These are phyloP conservation scores for Microdochium nivale DNA, from an alignment of 2,329 filamentous ascomycete genomes.

Conservation along the genomic window DNA sequence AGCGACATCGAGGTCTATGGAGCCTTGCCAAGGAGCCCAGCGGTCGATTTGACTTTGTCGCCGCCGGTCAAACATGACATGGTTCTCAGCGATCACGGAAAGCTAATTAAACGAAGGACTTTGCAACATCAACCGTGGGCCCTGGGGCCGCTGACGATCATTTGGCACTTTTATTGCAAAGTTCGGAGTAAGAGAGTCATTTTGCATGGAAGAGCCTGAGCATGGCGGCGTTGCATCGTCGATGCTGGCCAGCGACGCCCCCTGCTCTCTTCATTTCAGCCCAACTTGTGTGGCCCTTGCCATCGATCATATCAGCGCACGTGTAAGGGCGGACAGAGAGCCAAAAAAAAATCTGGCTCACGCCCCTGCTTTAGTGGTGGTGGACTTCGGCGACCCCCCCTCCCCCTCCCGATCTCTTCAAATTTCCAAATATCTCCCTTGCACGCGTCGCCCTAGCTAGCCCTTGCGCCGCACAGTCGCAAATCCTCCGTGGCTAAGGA, in stretches of 20 bases:
- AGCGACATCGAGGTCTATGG: too few relatives aligned
- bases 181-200: neutral
- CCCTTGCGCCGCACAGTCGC: too few relatives aligned
- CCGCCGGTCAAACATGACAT: too few relatives aligned
- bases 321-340: neutral
- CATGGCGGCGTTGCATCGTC: neutral
- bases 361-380: too few relatives aligned
- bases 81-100: neutral
- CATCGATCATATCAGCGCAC: neutral
- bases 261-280: neutral
- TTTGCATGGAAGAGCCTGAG: neutral
- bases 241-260: neutral
- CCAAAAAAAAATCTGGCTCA: too few relatives aligned
- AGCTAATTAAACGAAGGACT: neutral
- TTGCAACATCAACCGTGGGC: neutral
- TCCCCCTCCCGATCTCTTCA: too few relatives aligned
- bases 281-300: neutral
- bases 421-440: too few relatives aligned
- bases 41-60: too few relatives aligned
- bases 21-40: too few relatives aligned
- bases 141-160: neutral
- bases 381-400: too few relatives aligned
- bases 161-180: neutral
- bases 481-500: too few relatives aligned
- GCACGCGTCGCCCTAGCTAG: too few relatives aligned